Evolutionary conservation across 495 filamentous ascomycete species (phyloP), one percentile per base, ranked within the genome.

Genomic region (Aspergillus asperescens): DNA sequence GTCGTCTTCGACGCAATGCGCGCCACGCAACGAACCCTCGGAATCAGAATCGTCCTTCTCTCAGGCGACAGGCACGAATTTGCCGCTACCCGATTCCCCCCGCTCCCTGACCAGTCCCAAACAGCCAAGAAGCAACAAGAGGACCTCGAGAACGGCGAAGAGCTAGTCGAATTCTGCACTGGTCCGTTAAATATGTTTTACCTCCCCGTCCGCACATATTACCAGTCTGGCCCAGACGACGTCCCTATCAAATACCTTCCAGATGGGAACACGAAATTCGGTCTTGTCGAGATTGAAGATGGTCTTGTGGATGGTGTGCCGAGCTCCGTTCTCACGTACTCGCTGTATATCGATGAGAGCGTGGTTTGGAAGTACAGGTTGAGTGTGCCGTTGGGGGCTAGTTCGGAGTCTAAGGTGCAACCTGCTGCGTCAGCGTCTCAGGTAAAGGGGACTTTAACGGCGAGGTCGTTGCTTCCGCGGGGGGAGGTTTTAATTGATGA

Each of bases 1-100:
- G 78, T 69, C 51, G 80, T 98, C 38, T 82, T 97, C 37, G 84
- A 95, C 61, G 85, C 87, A 7, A 95, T 96, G 82, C 96, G 93
- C 90, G 82, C 85, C 46, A 83, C 83, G 1, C 80, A 84, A 22
- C 68, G 76, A 16, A 72, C 72, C n/a, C 79, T 82, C 0, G 83
- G 86, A 5, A 71, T 86, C 15, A 88, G 90, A 23, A 82, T 98
- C 19, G 79, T 98, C 19, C 73, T 98, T 7, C 69, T 98, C 37
- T 89, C 85, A 28, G 93, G 93, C 9, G 93, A 98, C 59, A 70
- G 93, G 4, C 93, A 98, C 62, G 93, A 98, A 66, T 97, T 97
- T 64, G 93, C 86, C 22, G 90, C 92, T 1, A 96, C 91, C 0
- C 81, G 83, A 5, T 95, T 95, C 69, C 87, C 87, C 5, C 87